Evolutionary conservation across 106 monocot genomes (phyloP), one percentile per base, ranked within the genome.

Genomic region (Triglochin maritima): DNA sequence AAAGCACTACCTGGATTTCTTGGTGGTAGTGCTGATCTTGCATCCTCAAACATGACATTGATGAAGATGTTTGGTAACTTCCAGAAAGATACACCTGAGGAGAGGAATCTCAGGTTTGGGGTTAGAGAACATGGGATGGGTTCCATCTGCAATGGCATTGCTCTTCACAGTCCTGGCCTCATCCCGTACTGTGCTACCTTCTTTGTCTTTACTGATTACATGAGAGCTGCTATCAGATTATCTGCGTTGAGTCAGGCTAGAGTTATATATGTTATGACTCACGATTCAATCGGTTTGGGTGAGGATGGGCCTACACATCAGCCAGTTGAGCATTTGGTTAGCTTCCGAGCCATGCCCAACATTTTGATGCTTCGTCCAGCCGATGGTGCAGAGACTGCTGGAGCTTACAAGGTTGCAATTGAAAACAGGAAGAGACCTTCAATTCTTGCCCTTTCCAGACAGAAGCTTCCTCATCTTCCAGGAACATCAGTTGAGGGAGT

Each of bases 241-340:
- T 85, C 87, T 9, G 92, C 92, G 12, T 78, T 92, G 46, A 44
- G 43, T 57, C 78, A 85, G 49, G 81, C 82, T 3, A 60, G 85
- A 47, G 87, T 92, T 17, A 92, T 87, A 60, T 87, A 87, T 57
- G 92, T 92, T 13, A 85, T 87, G 85, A 87, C 92, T 16, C 92
- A 93, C 46, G 88, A 93, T 48, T 93, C 88, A 0, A 85, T 93
- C 9, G 92, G 92, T 3, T 81, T 93, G 16, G 92, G 92, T 9
- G 92, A 93, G 73, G 92, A 93, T 57, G 92, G 92, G 1, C 92
- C 92, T 0, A 93, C 92, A 3, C 92, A 88, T 69, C 92, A 93
- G 75, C 85, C 88, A 4, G 79, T 93, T 49, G 92, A 92, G 64
- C 92, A 92, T 59, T 53, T 87, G 47, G 59, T 81, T 7, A 85